phyloP scores from a whole-genome alignment of 1,284 basidiomycete genomes.

The Cryptococcus jaspeensis region DNA sequence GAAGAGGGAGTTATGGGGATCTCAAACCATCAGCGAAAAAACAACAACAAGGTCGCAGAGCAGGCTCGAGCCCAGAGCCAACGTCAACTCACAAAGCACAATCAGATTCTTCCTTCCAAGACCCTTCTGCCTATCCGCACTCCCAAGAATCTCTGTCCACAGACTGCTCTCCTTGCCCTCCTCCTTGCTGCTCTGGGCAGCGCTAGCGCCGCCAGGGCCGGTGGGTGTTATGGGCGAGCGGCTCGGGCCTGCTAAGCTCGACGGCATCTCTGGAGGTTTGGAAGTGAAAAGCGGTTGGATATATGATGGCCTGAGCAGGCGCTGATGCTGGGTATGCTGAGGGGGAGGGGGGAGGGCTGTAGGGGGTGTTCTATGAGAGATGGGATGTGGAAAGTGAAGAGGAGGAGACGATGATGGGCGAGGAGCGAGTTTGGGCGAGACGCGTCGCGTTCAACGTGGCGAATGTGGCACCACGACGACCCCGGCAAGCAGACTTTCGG shows the following conservation, averaged over 20 bases:
- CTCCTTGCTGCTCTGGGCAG: background rate
- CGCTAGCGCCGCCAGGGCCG: background rate
- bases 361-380: background rate
- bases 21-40: background rate
- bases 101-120: conserved; percentile 79
- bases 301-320: background rate
- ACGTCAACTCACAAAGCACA: conserved; percentile 66
- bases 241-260: background rate
- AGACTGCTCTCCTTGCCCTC: conserved; percentile 44
- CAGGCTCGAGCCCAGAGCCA: conserved; percentile 15
- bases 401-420: background rate
- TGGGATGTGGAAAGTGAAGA: background rate
- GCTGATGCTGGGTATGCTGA: background rate
- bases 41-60: background rate
- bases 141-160: conserved; percentile 87
- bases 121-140: conserved; percentile 69
- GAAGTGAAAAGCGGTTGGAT: background rate
- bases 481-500: no score
- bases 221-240: background rate
- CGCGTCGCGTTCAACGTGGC: conserved; percentile 1
- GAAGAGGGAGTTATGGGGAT: background rate
- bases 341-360: background rate
- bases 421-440: background rate
- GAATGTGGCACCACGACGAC: no score
- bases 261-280: background rate